These are phyloP conservation scores for Wilhelminamyces savonicus DNA, from an alignment of 805 yeast species.

Conservation along the genomic window DNA sequence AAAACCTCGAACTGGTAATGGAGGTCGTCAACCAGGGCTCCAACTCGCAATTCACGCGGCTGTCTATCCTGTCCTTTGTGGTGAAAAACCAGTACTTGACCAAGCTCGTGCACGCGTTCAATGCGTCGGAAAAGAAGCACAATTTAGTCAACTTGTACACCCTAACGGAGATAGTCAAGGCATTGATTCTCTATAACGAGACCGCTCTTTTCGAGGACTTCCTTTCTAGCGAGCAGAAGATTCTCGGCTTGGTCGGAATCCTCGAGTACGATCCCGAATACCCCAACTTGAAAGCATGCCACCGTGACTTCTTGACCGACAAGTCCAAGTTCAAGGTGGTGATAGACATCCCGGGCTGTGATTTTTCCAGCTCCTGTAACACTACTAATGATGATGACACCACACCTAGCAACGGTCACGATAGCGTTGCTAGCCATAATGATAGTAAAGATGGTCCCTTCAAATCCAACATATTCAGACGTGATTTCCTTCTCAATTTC, in stretches of 20 bases:
- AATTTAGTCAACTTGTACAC: slow-evolving; percentile 53
- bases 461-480: slow-evolving; percentile 47
- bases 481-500: slow-evolving; percentile 73
- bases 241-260: slow-evolving; percentile 62
- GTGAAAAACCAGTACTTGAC: slow-evolving; percentile 47
- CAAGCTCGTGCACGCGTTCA: slow-evolving; percentile 47
- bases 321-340: slow-evolving; percentile 65
- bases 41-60: slow-evolving; percentile 56
- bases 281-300: slow-evolving; percentile 74
- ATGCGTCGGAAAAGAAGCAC: slow-evolving; percentile 47
- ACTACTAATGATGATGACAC: too few species aligned
- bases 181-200: slow-evolving; percentile 68
- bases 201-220: slow-evolving; percentile 26
- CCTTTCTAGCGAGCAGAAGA: slow-evolving; percentile 22
- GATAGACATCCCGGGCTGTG: slow-evolving; percentile 49
- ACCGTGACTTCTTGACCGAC: slow-evolving; percentile 56
- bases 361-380: too few species aligned
- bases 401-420: too few species aligned
- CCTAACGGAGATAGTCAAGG: slow-evolving; percentile 69
- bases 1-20: slow-evolving; percentile 48
- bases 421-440: too few species aligned
- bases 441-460: slow-evolving; percentile 41
- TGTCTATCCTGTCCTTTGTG: slow-evolving; percentile 52
- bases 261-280: slow-evolving; percentile 85
- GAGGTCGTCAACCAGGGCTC: slow-evolving; percentile 56